Evolutionary conservation across 2,329 filamentous ascomycete species (phyloP), one percentile per base, ranked within the genome.

Genomic region (Gnomoniopsis sp.): DNA sequence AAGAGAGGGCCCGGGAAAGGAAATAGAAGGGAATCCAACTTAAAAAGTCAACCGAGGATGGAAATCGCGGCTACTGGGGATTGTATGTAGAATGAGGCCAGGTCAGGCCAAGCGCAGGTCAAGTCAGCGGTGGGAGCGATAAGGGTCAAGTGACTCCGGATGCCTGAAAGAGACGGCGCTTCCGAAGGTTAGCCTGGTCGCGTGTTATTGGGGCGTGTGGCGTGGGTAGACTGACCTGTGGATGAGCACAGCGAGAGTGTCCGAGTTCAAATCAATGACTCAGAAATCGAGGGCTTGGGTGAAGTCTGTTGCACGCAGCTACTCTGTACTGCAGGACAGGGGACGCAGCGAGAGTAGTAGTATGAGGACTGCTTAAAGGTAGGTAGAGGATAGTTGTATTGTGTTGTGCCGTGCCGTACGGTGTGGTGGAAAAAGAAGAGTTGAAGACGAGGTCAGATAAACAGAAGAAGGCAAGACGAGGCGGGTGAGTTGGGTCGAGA

Each of bases 211-310:
- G 26, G 34, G 11, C 51, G 46, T n/a, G 14, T 12, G 53, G 14
- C 17, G 43, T 34, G 22, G 4, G 43, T 2, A 43, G 8, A 26
- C 17, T n/a, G 43, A 48, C 38, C 15, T 26, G 34, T 30, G 49
- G 23, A 55, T 55, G 49, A 47, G 58, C 60, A 58, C 63, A 61
- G 64, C 57, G 59, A 60, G 65, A 62, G 65, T 60, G 63, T 66
- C 65, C 63, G 66, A 68, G 63, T 60, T 67, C 68, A 67, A 67
- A 43, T 64, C 57, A 69, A 69, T 69, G 68, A 69, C 66, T 69
- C 67, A 67, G 66, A 70, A 54, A 48, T 52, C 50, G 49, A 58
- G 36, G 56, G 49, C 48, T 47, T 58, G 53, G 55, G 33, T 36
- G 48, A 58, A 26, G 62, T 55, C 49, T 38, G 26, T 17, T 10